A percentile compares a stretch with the other conserved stretches of the same genome.
phyloP scores from a whole-genome alignment of 768 basidiomycete species.

The Suillus paluster region DNA sequence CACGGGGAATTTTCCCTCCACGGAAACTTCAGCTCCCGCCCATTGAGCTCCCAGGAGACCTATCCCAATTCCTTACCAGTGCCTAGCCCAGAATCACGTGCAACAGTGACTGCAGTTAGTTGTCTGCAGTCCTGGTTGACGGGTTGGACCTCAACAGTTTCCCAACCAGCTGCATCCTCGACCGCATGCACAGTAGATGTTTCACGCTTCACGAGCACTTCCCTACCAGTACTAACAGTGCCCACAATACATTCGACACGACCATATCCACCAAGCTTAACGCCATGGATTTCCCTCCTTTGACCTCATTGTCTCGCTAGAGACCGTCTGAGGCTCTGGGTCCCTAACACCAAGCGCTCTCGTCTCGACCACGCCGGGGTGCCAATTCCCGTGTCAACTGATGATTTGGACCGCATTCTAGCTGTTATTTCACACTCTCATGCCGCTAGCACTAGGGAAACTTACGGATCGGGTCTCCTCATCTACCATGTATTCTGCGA shows the following conservation, averaged over 20 bases:
- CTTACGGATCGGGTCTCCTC: conserved; percentile 42
- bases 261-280: conserved; percentile 18
- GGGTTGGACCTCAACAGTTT: too few relatives aligned
- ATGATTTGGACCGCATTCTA: conserved; percentile 33
- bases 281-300: conserved; percentile 20
- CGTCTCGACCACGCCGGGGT: conserved; percentile 39
- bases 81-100: too few relatives aligned
- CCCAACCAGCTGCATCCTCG: too few relatives aligned
- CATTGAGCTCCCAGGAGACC: conserved; percentile 30
- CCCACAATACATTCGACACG: too few relatives aligned
- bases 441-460: conserved; percentile 26
- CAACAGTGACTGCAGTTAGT: too few relatives aligned
- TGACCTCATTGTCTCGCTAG: conserved; percentile 31
- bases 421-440: conserved; percentile 29
- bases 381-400: conserved; percentile 43
- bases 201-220: too few relatives aligned
- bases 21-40: conserved; percentile 26
- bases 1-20: conserved; percentile 34
- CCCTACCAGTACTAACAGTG: background rate
- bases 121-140: conserved; percentile 1
- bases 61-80: conserved; percentile 14
- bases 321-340: conserved; percentile 33
- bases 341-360: conserved; percentile 21
- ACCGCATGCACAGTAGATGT: too few relatives aligned
- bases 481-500: conserved; percentile 48